A percentile compares a stretch with the other conserved stretches of the same genome.
phyloP scores from a whole-genome alignment of 805 yeast species.

The Myxozyma nipponensis region DNA sequence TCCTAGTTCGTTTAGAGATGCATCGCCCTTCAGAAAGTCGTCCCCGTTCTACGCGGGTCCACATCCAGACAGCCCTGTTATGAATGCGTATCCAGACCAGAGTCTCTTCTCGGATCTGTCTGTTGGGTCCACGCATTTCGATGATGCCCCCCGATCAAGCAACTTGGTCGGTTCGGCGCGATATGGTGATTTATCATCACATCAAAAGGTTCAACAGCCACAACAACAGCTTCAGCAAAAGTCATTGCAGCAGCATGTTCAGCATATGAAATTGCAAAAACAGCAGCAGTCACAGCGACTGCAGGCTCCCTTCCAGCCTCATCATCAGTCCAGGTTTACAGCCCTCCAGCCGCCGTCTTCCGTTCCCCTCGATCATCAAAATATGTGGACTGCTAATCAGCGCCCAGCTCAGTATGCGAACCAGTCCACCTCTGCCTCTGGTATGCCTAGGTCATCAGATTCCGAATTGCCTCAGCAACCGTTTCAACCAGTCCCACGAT shows the following conservation, averaged over 20 bases:
- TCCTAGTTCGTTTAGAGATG: constrained; percentile 15
- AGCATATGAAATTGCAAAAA: constrained; percentile 22
- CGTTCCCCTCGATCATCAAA: neutral
- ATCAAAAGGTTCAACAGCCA: neutral
- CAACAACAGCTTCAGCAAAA: constrained; percentile 1
- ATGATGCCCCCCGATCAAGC: neutral
- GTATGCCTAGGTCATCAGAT: no score
- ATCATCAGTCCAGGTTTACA: neutral
- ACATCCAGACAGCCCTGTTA: constrained; percentile 11
- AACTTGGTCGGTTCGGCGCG: neutral
- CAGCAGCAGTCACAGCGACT: constrained; percentile 16
- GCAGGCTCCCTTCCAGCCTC: neutral
- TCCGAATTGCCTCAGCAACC: neutral
- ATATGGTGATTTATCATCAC: neutral
- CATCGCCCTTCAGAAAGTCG: constrained; percentile 29
- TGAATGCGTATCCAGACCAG: constrained; percentile 3
- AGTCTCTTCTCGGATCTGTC: constrained; percentile 8
- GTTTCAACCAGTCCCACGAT: neutral
- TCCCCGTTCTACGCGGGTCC: constrained; percentile 29
- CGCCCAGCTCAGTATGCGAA: no score
- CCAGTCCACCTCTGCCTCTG: no score
- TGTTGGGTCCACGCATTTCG: neutral
- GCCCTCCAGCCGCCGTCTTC: neutral
- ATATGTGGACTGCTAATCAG: no score
- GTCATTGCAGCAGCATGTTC: constrained; percentile 13